These are phyloP conservation scores for Pseudozyma hubeiensis DNA, from an alignment of 1,284 basidiomycete genomes.

Conservation along the genomic window DNA sequence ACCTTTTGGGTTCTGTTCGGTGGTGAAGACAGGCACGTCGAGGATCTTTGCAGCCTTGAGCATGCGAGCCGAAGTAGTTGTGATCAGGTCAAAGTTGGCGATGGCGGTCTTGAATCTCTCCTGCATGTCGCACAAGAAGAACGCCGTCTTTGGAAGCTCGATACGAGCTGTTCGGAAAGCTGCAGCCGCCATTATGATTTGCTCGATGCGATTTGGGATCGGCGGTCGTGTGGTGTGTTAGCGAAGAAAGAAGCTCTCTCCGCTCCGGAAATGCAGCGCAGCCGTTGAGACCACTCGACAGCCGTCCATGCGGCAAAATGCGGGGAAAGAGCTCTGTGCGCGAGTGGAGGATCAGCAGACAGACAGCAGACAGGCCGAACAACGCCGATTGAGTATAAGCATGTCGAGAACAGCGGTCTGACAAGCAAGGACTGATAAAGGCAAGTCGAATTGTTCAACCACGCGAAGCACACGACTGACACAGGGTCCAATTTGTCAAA, in stretches of 20 bases:
- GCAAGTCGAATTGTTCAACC: not conserved
- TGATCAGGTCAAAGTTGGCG: constrained; percentile 54
- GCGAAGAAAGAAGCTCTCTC: too few species aligned
- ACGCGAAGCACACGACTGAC: not conserved
- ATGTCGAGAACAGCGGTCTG: not conserved
- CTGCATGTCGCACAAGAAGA: constrained; percentile 64
- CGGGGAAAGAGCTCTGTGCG: constrained; percentile 13
- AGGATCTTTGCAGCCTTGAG: constrained; percentile 72
- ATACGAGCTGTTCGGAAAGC: constrained; percentile 44
- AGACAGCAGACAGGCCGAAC: not conserved
- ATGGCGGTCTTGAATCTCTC: constrained; percentile 60
- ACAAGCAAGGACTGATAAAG: not conserved
- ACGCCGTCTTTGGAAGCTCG: constrained; percentile 55
- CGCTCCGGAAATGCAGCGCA: too few species aligned
- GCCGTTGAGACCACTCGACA: too few species aligned
- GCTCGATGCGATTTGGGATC: not conserved
- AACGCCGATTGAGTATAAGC: not conserved
- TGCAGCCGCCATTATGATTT: constrained; percentile 8
- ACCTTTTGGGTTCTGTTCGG: constrained; percentile 87
- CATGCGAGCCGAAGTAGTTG: constrained; percentile 54
- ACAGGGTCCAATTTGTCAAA: constrained; percentile 1
- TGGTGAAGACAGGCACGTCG: constrained; percentile 79
- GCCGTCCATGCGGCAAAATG: not conserved
- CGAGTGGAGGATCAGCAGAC: too few species aligned
- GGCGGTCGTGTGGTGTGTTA: too few species aligned